Evolutionary conservation across 2,329 filamentous ascomycete species (phyloP).

Genomic region (Calonectria pseudoreteaudii): DNA sequence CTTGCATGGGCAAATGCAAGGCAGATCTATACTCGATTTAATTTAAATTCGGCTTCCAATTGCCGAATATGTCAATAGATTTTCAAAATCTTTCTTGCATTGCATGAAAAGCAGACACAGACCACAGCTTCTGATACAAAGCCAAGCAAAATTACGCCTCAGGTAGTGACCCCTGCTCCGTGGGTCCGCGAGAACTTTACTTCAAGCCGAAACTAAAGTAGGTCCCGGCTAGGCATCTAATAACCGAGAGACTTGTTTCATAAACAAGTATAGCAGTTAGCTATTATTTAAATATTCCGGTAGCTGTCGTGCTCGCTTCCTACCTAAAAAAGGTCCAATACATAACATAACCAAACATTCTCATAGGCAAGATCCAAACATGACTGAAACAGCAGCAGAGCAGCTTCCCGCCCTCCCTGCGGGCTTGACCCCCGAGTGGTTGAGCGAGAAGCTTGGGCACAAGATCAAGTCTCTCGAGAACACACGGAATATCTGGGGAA

Average conservation of each 20-base stretch:
- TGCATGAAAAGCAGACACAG: not conserved
- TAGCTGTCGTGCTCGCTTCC: not conserved
- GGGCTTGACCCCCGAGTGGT: slow-evolving; percentile 40
- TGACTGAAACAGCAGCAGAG: not conserved
- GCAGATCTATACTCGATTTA: not conserved
- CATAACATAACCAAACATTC: not conserved
- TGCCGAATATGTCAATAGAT: not conserved
- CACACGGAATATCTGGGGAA: slow-evolving; percentile 43
- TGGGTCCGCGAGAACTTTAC: not conserved
- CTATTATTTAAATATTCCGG: not conserved
- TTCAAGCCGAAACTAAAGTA: not conserved
- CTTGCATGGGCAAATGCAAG: not conserved
- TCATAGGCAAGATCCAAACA: not conserved
- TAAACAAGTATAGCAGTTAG: not conserved
- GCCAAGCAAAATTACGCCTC: not conserved
- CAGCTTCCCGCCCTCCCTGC: slow-evolving; percentile 36
- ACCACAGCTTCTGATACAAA: not conserved
- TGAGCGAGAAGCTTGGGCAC: slow-evolving; percentile 35
- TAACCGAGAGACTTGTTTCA: not conserved
- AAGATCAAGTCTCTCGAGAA: slow-evolving; percentile 37
- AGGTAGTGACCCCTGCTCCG: not conserved
- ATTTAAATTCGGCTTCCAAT: not conserved
- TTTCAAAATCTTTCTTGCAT: not conserved
- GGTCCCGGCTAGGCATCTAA: not conserved
- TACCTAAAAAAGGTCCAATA: not conserved